phyloP scores from a whole-genome alignment of 164 flowering plant genomes.

The Umbilicus rupestris region DNA sequence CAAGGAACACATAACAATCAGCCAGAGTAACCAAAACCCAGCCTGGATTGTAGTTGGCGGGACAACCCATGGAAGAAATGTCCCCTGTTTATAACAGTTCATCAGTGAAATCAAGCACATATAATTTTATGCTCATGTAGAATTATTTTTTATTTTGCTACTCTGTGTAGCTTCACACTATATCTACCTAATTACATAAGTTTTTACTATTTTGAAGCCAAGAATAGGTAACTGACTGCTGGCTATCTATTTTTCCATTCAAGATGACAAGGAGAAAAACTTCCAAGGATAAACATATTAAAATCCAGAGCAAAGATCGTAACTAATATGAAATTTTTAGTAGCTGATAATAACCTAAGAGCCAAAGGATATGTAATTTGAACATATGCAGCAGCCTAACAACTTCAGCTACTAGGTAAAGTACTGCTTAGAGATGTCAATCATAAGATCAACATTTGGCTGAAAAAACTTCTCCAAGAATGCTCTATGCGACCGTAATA shows the following conservation, averaged over 20 bases:
- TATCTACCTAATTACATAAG: neutral
- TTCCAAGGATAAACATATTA: neutral
- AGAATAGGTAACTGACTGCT: neutral
- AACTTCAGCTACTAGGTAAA: neutral
- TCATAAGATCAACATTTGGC: neutral
- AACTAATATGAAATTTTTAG: neutral
- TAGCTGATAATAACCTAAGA: neutral
- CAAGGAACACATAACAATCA: conserved; percentile 63
- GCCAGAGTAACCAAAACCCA: conserved; percentile 77
- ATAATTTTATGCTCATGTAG: too few relatives aligned
- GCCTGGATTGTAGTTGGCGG: conserved; percentile 69
- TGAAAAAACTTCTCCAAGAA: neutral
- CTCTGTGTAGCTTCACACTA: too few relatives aligned
- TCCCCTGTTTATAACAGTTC: conserved; percentile 41
- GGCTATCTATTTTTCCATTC: neutral
- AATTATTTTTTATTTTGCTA: too few relatives aligned
- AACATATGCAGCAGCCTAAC: neutral
- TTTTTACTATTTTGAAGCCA: neutral
- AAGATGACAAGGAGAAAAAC: neutral
- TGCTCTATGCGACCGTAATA: conserved; percentile 17
- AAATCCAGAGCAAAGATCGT: neutral
- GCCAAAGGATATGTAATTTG: neutral
- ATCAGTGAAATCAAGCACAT: neutral
- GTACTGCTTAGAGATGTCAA: neutral
- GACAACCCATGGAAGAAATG: conserved; percentile 79